Evolutionary conservation across 805 yeast species (phyloP).

Genomic region (Saccharomycopsis selenospora): DNA sequence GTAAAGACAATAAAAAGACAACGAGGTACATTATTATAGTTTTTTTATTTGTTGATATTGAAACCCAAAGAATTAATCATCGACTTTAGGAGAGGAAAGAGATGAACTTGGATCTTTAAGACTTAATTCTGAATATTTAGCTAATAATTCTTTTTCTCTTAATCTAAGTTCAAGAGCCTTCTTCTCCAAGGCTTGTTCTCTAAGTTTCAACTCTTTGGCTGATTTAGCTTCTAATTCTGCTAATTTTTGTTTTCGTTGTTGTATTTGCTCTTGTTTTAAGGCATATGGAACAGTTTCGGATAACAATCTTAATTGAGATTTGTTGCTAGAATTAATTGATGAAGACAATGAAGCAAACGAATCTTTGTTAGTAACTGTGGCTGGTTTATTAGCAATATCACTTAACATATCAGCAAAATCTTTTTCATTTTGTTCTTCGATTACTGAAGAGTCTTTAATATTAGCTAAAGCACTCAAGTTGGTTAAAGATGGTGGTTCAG

Average conservation of each 20-base stretch:
- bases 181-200: conserved; percentile 71
- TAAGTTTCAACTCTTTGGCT: conserved; percentile 61
- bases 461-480: conserved; percentile 46
- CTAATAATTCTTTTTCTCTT: conserved; percentile 37
- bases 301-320: conserved; percentile 64
- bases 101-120: neutral
- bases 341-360: conserved; percentile 2
- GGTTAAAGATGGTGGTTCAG: conserved; percentile 52
- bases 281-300: conserved; percentile 84
- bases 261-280: conserved; percentile 64
- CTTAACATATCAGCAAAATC: conserved; percentile 21
- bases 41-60: too few species aligned
- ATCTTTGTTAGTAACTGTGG: conserved; percentile 1
- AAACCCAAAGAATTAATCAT: too few species aligned
- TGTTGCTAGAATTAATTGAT: conserved; percentile 27
- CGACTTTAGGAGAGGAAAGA: neutral
- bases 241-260: conserved; percentile 68
- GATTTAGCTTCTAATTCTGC: conserved; percentile 75
- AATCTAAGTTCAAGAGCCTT: conserved; percentile 66
- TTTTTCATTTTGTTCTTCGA: conserved; percentile 21
- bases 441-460: conserved; percentile 11
- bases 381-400: conserved; percentile 8
- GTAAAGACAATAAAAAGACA: too few species aligned
- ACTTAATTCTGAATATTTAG: conserved; percentile 13
- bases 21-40: too few species aligned